Conservation (phyloP, 1,139 yeast genomes). For the Arxiozyma bovina region DNA sequence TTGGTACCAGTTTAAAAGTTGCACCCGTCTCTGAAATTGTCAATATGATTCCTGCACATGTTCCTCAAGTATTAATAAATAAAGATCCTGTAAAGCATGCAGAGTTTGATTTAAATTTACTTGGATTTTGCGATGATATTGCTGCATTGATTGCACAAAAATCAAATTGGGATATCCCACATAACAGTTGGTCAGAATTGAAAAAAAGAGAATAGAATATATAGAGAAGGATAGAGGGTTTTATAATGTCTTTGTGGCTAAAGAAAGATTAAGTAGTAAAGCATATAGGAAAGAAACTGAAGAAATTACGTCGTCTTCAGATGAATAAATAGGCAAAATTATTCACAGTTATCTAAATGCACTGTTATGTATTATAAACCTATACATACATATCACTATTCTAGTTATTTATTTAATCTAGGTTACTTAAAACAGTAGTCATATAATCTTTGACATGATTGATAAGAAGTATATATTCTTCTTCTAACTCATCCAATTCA, state of each 20-base stretch:
- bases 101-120: conserved; percentile 69
- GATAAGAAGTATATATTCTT: conserved; percentile 23
- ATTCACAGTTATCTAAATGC: neutral
- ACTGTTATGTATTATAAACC: neutral
- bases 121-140: conserved; percentile 85
- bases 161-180: conserved; percentile 64
- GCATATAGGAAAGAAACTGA: neutral
- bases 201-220: conserved; percentile 20
- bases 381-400: conserved; percentile 7
- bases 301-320: neutral
- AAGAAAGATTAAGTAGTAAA: neutral
- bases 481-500: conserved; percentile 23
- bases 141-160: conserved; percentile 55
- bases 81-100: conserved; percentile 70
- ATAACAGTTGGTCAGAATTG: conserved; percentile 34
- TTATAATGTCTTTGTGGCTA: conserved; percentile 10
- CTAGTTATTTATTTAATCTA: conserved; percentile 1
- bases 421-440: conserved; percentile 17
- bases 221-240: conserved; percentile 26
- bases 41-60: conserved; percentile 55
- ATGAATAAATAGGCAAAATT: neutral
- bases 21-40: conserved; percentile 94
- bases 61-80: conserved; percentile 81
- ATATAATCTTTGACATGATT: conserved; percentile 26
- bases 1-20: conserved; percentile 91